Evolutionary conservation across 1,139 yeast genomes (phyloP).

Genomic region (Wickerhamomyces sp.): DNA sequence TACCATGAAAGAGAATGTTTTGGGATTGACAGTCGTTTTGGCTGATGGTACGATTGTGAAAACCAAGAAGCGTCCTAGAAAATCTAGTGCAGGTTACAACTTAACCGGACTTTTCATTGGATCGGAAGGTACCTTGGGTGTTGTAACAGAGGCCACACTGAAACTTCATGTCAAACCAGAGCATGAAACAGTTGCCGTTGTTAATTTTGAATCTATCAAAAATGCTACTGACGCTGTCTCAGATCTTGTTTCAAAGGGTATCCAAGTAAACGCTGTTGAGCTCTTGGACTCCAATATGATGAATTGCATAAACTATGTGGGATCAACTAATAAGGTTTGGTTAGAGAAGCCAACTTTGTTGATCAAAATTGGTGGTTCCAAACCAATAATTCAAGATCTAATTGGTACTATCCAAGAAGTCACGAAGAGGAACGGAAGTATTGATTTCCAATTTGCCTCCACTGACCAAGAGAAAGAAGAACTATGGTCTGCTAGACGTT

Average conservation of each 20-base stretch:
- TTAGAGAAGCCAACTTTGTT: conserved; percentile 57
- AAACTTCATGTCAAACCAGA: conserved; percentile 62
- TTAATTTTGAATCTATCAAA: conserved; percentile 46
- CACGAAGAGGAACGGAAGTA: conserved; percentile 34
- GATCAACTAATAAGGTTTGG: conserved; percentile 40
- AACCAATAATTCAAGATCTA: conserved; percentile 40
- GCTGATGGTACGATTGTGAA: conserved; percentile 68
- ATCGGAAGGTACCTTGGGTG: conserved; percentile 72
- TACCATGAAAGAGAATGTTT: conserved; percentile 62
- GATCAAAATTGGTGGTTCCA: conserved; percentile 60
- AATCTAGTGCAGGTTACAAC: conserved; percentile 76
- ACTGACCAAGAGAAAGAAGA: conserved; percentile 51
- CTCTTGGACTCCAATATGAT: conserved; percentile 54
- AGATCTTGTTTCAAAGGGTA: conserved; percentile 47
- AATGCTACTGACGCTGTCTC: conserved; percentile 61
- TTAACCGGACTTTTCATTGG: conserved; percentile 64
- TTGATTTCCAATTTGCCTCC: conserved; percentile 47
- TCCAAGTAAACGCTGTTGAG: conserved; percentile 61
- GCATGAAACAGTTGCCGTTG: conserved; percentile 60
- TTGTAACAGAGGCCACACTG: conserved; percentile 69
- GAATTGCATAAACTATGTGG: conserved; percentile 42
- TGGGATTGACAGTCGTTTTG: conserved; percentile 54
- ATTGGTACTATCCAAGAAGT: conserved; percentile 36
- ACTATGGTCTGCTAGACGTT: conserved; percentile 66
- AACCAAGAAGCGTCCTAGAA: conserved; percentile 66